phyloP scores from a whole-genome alignment of 202 grass and related monocot species.

The Panicum hallii region DNA sequence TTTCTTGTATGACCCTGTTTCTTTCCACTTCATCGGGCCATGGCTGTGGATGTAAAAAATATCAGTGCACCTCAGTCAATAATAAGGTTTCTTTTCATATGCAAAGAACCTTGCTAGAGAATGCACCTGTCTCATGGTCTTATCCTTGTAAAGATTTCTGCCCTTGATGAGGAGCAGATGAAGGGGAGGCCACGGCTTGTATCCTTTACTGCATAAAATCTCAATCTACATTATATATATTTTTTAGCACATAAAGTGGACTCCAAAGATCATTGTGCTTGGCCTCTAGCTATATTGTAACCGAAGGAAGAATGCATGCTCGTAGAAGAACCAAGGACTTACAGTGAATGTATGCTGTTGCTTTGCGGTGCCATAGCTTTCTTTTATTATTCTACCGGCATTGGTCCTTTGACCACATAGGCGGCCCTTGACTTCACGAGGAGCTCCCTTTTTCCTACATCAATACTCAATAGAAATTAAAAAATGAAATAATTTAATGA shows the following conservation, averaged over 20 bases:
- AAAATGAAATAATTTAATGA: neutral
- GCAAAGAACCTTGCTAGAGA: conserved; percentile 28
- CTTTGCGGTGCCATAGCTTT: conserved; percentile 78
- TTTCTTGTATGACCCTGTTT: conserved; percentile 68
- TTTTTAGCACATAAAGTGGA: conserved; percentile 23
- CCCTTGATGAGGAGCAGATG: conserved; percentile 81
- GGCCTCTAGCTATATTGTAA: conserved; percentile 21
- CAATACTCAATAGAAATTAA: conserved; percentile 26
- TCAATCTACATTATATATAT: conserved; percentile 61
- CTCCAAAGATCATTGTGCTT: conserved; percentile 16
- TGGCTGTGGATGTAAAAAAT: conserved; percentile 53
- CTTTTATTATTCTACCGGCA: conserved; percentile 68
- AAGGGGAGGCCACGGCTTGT: conserved; percentile 66
- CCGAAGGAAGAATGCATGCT: conserved; percentile 1
- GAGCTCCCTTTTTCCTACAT: conserved; percentile 64
- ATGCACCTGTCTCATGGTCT: conserved; percentile 72
- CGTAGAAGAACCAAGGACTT: conserved; percentile 1
- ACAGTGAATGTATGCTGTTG: conserved; percentile 87
- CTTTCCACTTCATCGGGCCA: conserved; percentile 77
- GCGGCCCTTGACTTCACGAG: conserved; percentile 48
- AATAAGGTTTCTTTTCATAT: conserved; percentile 35
- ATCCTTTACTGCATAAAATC: conserved; percentile 76
- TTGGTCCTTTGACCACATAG: conserved; percentile 67
- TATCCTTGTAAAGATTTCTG: conserved; percentile 73
- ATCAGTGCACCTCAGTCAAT: conserved; percentile 22